phyloP scores from a whole-genome alignment of 192 early-diverging fungal species.

The Phlyctochytrium planicorne region DNA sequence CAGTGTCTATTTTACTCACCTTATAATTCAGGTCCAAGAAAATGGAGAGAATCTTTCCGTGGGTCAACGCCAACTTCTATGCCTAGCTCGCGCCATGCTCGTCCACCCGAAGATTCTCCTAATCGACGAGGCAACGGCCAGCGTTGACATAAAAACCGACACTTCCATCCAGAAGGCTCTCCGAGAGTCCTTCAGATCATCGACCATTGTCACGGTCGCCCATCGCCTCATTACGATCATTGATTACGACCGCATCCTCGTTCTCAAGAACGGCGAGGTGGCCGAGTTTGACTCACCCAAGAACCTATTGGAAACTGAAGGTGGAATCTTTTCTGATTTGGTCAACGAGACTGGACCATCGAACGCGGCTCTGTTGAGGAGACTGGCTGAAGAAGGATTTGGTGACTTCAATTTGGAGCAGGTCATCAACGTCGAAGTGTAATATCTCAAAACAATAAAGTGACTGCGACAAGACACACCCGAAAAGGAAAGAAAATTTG shows the following conservation, averaged over 20 bases:
- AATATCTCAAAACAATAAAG: too few species aligned
- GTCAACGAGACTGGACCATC: slow-evolving; percentile 66
- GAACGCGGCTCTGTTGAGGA: neutral
- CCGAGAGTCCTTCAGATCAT: slow-evolving; percentile 52
- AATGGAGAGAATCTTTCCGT: slow-evolving; percentile 76
- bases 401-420: too few species aligned
- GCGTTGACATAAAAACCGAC: slow-evolving; percentile 70
- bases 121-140: slow-evolving; percentile 70
- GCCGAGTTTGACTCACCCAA: slow-evolving; percentile 67
- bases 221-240: slow-evolving; percentile 65
- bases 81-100: slow-evolving; percentile 59
- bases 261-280: slow-evolving; percentile 72
- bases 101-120: slow-evolving; percentile 51
- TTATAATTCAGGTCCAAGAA: slow-evolving; percentile 51
- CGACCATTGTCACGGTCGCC: slow-evolving; percentile 71
- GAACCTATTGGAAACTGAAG: slow-evolving; percentile 47
- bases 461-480: too few species aligned
- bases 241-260: slow-evolving; percentile 66
- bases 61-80: slow-evolving; percentile 62
- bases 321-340: slow-evolving; percentile 70
- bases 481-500: too few species aligned
- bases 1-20: too few species aligned
- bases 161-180: slow-evolving; percentile 63
- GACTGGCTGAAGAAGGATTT: too few species aligned
- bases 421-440: too few species aligned